These are phyloP conservation scores for Aspergillus egyptiacus DNA, from an alignment of 495 filamentous ascomycete species.

Conservation along the genomic window DNA sequence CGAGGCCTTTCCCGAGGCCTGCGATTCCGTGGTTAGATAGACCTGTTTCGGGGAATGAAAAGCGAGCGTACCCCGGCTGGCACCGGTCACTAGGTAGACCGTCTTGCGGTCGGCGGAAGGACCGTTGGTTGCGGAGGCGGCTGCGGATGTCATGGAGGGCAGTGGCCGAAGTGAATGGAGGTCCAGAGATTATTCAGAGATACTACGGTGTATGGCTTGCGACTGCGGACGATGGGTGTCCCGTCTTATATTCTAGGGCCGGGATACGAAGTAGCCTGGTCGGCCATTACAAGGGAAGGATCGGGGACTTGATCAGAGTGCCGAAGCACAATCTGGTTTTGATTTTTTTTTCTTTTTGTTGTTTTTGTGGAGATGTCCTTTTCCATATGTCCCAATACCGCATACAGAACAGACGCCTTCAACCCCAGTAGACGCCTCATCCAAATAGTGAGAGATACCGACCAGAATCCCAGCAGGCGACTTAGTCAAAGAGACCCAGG, in stretches of 20 bases:
- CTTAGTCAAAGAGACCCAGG: conserved; percentile 21
- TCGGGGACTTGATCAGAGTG: not conserved
- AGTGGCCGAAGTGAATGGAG: too few relatives aligned
- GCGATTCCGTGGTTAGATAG: not conserved
- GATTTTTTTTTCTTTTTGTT: too few relatives aligned
- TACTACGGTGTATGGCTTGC: too few relatives aligned
- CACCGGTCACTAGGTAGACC: not conserved
- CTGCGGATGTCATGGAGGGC: not conserved
- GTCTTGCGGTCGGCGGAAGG: not conserved
- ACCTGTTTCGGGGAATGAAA: not conserved
- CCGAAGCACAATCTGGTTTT: not conserved
- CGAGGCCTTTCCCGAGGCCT: conserved; percentile 1
- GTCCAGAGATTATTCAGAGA: too few relatives aligned
- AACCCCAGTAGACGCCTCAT: too few relatives aligned
- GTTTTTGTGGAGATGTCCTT: not conserved
- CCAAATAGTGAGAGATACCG: too few relatives aligned
- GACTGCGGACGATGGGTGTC: too few relatives aligned
- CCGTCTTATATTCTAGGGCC: not conserved
- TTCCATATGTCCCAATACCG: too few relatives aligned
- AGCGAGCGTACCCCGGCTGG: not conserved
- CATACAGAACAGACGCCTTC: not conserved
- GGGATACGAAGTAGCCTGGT: not conserved
- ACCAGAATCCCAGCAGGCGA: too few relatives aligned
- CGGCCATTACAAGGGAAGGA: not conserved
- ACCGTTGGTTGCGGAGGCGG: not conserved